Evolutionary conservation across 768 basidiomycete genomes (phyloP), one percentile per base, ranked within the genome.

Genomic region (Tricholoma sp.): DNA sequence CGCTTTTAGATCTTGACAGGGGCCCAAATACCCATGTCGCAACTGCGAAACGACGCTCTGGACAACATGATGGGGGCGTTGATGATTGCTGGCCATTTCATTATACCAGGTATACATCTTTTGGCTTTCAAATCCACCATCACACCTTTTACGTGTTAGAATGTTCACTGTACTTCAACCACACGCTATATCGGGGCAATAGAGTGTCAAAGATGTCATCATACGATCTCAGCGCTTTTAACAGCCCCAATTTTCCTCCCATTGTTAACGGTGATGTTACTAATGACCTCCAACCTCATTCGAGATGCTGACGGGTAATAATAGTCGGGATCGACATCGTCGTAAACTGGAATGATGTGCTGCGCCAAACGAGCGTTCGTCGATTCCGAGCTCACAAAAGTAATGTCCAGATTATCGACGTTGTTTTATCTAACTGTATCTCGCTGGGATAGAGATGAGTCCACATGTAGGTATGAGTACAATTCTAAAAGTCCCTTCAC

Each of bases 11-110:
- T 96, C 56, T 62, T 95, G 31, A 96, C 92, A 1, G 95, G 94
- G 11, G 93, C 94, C 0, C 95, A 97, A 73, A 96, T 98, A 34
- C 92, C 95, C 12, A 74, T 94, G 33, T 93, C 90, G 1, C 89
- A 94, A 65, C 75, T 95, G 47, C 82, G 93, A n/a, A 97, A 95
- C 63, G 94, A 98, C 68, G 93, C 94, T 7, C 85, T 94, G 5
- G 95, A 96, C 62, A 98, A 97, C 67, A 74, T 97, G 9, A 84
- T 97, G 67, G 94, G 92, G 7, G 89, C 92, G 3, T 74, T 98
- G 33, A 85, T 88, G 13, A 87, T 96, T 52, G 94, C 94, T 13
- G 94, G 95, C 1, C 87, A 91, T 63, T 95, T 85, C 65, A 89
- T 89, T 58, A 94, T 98, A 53, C 94, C 95, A 66, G 94, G 91